phyloP scores from a whole-genome alignment of 495 filamentous ascomycete genomes.

The Penicillium arizonense region DNA sequence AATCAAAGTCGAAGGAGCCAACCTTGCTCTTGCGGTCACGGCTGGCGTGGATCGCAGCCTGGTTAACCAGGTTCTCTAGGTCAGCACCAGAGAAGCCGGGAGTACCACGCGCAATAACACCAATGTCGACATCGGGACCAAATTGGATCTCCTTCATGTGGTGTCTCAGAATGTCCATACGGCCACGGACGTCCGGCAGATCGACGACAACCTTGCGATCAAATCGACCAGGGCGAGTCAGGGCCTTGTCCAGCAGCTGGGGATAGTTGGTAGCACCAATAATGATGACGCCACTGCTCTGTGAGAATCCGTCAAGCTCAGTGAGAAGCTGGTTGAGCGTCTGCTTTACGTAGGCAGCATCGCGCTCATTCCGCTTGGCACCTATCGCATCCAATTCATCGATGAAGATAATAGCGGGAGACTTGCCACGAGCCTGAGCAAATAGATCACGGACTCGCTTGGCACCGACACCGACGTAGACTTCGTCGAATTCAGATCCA shows the following conservation, averaged over 20 bases:
- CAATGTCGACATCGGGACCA: conserved; percentile 74
- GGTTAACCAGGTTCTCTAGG: conserved; percentile 93
- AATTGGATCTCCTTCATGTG: conserved; percentile 86
- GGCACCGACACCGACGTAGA: conserved; percentile 96
- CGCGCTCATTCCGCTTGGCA: conserved; percentile 86
- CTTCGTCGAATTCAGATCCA: conserved; percentile 95
- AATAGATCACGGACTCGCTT: conserved; percentile 99
- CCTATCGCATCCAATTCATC: conserved; percentile 97
- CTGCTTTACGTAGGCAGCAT: conserved; percentile 95
- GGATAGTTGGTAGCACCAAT: conserved; percentile 96
- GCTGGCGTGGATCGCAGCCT: conserved; percentile 88
- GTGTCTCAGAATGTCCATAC: conserved; percentile 86
- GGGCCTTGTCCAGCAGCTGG: conserved; percentile 86
- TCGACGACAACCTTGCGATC: conserved; percentile 85
- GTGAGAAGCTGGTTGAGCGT: conserved; percentile 96
- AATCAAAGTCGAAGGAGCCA: conserved; percentile 80
- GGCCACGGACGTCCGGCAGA: conserved; percentile 93
- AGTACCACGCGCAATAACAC: conserved; percentile 79
- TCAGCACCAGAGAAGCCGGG: conserved; percentile 94
- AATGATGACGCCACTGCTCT: conserved; percentile 90
- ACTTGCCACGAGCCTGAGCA: conserved; percentile 76
- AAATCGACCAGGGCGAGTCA: conserved; percentile 92
- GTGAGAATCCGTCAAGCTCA: conserved; percentile 96
- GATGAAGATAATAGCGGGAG: conserved; percentile 97
- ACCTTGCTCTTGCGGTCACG: conserved; percentile 74